Percentiles rank a stretch among this genome's conserved stretches.
These are phyloP conservation scores for Salix udensis DNA, from an alignment of 345 rosid species.

Conservation along the genomic window DNA sequence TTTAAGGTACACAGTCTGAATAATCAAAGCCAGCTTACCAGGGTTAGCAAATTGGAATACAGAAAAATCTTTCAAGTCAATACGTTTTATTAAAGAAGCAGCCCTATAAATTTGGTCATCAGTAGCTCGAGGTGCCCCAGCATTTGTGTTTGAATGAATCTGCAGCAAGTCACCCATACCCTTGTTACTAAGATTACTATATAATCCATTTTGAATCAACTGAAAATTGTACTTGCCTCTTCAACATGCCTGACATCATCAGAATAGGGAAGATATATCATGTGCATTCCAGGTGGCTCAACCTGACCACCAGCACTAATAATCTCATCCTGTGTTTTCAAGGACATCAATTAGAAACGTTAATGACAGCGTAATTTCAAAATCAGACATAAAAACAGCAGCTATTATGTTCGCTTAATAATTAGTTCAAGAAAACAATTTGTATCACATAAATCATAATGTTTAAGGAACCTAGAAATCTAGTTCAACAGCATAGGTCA, in stretches of 20 bases:
- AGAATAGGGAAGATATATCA: constrained; percentile 90
- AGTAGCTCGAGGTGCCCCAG: constrained; percentile 52
- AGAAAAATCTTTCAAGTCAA: constrained; percentile 71
- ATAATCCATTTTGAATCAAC: constrained; percentile 14
- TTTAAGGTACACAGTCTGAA: background rate
- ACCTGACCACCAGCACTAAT: constrained; percentile 64
- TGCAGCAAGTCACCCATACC: constrained; percentile 34
- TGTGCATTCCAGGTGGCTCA: constrained; percentile 95
- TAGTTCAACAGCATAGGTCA: background rate
- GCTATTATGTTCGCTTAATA: background rate
- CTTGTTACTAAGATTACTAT: constrained; percentile 16
- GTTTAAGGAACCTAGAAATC: background rate
- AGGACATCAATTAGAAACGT: background rate
- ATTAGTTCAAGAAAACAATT: background rate
- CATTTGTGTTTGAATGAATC: constrained; percentile 44
- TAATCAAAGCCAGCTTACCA: constrained; percentile 38
- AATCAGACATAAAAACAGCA: background rate
- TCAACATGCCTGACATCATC: constrained; percentile 81
- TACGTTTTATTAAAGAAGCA: constrained; percentile 64
- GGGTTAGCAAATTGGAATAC: constrained; percentile 81
- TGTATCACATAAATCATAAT: background rate
- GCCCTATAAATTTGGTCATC: constrained; percentile 78
- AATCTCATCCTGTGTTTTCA: constrained; percentile 67
- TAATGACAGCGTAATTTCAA: background rate
- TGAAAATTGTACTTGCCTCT: constrained; percentile 51